A percentile compares a stretch with the other conserved stretches of the same genome.
These are phyloP conservation scores for Eimeria sp. DNA, from an alignment of 169 alveolate genomes.

Conservation along the genomic window DNA sequence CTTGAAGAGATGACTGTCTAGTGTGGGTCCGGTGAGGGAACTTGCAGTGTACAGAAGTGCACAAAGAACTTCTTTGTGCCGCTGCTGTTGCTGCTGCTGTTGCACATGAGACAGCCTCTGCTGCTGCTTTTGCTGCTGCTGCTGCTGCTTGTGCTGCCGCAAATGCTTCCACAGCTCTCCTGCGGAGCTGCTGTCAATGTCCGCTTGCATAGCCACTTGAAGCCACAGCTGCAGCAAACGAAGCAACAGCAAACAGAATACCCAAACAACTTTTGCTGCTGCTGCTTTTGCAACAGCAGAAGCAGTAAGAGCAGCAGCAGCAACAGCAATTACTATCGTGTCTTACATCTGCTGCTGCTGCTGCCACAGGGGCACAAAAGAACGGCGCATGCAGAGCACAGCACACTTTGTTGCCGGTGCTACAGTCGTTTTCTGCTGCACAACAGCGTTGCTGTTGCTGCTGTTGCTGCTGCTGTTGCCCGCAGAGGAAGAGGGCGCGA, in stretches of 20 bases:
- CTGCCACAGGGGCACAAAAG: not conserved
- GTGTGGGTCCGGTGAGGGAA: not conserved
- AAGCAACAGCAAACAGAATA: not conserved
- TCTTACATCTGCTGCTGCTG: constrained; percentile 42
- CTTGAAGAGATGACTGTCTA: not conserved
- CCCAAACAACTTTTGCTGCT: not conserved
- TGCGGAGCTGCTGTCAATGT: not conserved
- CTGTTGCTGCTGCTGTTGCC: constrained; percentile 50
- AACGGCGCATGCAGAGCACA: constrained; percentile 12
- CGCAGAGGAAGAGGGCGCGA: constrained; percentile 15
- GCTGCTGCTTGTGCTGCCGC: constrained; percentile 29
- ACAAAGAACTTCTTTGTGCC: constrained; percentile 5
- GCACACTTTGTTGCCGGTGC: constrained; percentile 22
- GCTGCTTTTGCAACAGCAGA: constrained; percentile 15
- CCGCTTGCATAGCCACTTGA: not conserved
- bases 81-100: constrained; percentile 63
- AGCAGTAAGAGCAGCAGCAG: not conserved
- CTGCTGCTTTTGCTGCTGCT: constrained; percentile 46
- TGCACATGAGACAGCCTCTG: constrained; percentile 45
- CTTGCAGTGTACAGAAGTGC: constrained; percentile 41
- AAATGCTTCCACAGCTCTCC: not conserved
- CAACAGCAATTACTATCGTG: not conserved
- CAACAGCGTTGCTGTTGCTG: not conserved
- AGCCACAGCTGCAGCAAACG: constrained; percentile 70
- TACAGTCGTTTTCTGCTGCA: not conserved